Conservation (phyloP, 2,329 filamentous ascomycete genomes). For the Epichloe bromicola region DNA sequence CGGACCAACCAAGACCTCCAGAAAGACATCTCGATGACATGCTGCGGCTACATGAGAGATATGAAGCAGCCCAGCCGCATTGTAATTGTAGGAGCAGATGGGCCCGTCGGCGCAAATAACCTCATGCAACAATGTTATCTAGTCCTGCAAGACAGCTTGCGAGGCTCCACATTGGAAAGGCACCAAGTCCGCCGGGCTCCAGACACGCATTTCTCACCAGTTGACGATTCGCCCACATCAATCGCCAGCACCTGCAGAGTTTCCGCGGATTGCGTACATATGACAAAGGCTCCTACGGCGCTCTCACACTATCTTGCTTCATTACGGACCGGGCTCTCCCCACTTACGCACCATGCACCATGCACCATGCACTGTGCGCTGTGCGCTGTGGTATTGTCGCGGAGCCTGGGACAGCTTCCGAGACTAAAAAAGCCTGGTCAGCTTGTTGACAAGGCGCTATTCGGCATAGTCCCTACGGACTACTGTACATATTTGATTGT, state of each 20-base stretch:
- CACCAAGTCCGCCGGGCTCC: too few relatives aligned
- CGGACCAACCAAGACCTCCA: too few relatives aligned
- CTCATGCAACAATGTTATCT: background rate
- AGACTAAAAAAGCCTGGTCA: too few relatives aligned
- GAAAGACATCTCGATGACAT: background rate
- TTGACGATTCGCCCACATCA: background rate
- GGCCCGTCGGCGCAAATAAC: background rate
- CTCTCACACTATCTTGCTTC: too few relatives aligned
- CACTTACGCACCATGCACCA: background rate
- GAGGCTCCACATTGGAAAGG: background rate
- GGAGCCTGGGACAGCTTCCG: too few relatives aligned
- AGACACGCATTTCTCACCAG: too few relatives aligned
- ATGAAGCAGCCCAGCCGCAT: too few relatives aligned
- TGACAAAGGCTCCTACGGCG: too few relatives aligned
- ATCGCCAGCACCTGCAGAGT: background rate
- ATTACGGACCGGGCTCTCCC: too few relatives aligned
- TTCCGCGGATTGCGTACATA: background rate
- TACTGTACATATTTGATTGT: background rate
- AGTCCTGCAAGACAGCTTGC: background rate
- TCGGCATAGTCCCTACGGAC: background rate
- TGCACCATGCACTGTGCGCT: background rate
- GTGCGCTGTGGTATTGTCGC: too few relatives aligned
- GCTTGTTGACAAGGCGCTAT: too few relatives aligned
- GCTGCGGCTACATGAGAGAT: background rate
- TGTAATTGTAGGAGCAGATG: too few relatives aligned